Percentiles rank a stretch among this genome's conserved stretches.
Conservation (phyloP, 805 yeast species). For the Wickerhamomyces mucosus region DNA sequence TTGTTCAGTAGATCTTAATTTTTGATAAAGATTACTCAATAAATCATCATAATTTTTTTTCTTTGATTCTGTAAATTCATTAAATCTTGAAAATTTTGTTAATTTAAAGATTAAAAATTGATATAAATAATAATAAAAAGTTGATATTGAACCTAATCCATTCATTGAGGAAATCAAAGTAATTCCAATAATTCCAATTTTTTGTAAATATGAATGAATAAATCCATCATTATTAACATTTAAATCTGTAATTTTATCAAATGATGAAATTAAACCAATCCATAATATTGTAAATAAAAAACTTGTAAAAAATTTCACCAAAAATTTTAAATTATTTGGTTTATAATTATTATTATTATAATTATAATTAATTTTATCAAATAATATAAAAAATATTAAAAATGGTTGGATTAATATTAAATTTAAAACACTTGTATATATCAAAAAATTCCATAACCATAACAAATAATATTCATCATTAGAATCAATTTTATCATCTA, state of each 20-base stretch:
- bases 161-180: constrained; percentile 18
- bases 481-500: background rate
- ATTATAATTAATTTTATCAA: constrained; percentile 10
- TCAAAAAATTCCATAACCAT: background rate
- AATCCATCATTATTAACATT: constrained; percentile 6
- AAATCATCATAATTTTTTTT: background rate
- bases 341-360: constrained; percentile 14
- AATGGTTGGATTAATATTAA: background rate
- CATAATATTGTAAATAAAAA: constrained; percentile 5
- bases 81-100: no score
- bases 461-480: background rate
- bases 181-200: constrained; percentile 18
- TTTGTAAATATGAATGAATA: constrained; percentile 10
- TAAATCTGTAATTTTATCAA: constrained; percentile 15
- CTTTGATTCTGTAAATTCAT: background rate
- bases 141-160: constrained; percentile 21
- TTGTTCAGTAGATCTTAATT: constrained; percentile 8
- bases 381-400: constrained; percentile 1
- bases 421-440: background rate
- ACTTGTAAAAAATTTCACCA: constrained; percentile 5
- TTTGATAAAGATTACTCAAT: background rate
- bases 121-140: constrained; percentile 17
- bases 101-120: background rate
- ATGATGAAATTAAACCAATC: constrained; percentile 13
- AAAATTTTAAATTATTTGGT: constrained; percentile 5